Percentiles rank a stretch among this genome's conserved stretches.
These are phyloP conservation scores for Xylaria flabelliformis DNA, from an alignment of 495 filamentous ascomycete species.

Conservation along the genomic window DNA sequence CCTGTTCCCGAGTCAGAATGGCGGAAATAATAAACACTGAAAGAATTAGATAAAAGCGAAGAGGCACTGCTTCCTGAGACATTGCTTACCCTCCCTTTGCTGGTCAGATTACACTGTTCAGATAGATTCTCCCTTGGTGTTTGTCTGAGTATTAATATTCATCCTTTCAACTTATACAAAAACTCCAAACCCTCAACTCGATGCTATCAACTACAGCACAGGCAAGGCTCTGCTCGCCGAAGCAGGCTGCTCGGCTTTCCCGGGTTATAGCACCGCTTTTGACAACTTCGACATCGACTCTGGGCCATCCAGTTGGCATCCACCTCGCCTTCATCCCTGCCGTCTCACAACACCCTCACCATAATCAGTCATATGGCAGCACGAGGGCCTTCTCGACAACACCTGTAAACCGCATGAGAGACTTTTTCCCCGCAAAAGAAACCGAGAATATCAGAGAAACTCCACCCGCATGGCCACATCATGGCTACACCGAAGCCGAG, in stretches of 20 bases:
- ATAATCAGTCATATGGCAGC: slow-evolving; percentile 19
- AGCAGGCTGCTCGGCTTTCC: slow-evolving; percentile 43
- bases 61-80: not conserved
- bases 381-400: slow-evolving; percentile 53
- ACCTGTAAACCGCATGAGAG: slow-evolving; percentile 42
- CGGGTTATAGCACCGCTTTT: slow-evolving; percentile 37
- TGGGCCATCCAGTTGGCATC: slow-evolving; percentile 30
- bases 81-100: slow-evolving; percentile 2
- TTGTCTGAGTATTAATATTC: not conserved
- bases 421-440: slow-evolving; percentile 57
- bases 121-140: not conserved
- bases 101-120: not conserved
- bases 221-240: slow-evolving; percentile 44
- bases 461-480: slow-evolving; percentile 72
- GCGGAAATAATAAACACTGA: not conserved
- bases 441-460: slow-evolving; percentile 55
- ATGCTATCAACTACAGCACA: slow-evolving; percentile 41
- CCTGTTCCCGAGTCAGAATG: slow-evolving; percentile 1
- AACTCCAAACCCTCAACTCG: slow-evolving; percentile 19
- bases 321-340: slow-evolving; percentile 32
- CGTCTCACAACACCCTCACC: slow-evolving; percentile 19
- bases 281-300: slow-evolving; percentile 24
- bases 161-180: not conserved
- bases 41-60: slow-evolving; percentile 10
- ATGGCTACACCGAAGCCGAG: slow-evolving; percentile 60